Evolutionary conservation across 345 rosid species (phyloP).

Genomic region (Eutrema japonicum): DNA sequence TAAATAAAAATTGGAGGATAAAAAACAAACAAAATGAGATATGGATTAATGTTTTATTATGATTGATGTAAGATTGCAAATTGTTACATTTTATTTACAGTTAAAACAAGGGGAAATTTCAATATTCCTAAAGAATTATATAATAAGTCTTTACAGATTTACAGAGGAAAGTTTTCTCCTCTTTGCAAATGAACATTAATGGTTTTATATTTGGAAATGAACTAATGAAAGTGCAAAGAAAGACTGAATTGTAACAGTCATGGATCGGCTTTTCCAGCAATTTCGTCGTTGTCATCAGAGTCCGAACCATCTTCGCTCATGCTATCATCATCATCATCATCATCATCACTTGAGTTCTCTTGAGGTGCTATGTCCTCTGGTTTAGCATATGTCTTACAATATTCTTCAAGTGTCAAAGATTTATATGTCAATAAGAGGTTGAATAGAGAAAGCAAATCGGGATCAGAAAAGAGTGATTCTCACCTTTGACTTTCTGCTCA

Average conservation of each 20-base stretch:
- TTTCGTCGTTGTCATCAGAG: slow-evolving; percentile 58
- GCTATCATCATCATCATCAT: slow-evolving; percentile 58
- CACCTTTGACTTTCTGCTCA: slow-evolving; percentile 68
- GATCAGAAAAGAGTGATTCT: background rate
- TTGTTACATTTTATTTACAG: slow-evolving; percentile 30
- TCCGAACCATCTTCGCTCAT: slow-evolving; percentile 50
- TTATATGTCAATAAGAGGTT: slow-evolving; percentile 8
- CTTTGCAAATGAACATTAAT: slow-evolving; percentile 29
- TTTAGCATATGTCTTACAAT: slow-evolving; percentile 65
- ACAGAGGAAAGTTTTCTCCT: slow-evolving; percentile 37
- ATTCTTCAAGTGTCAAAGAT: slow-evolving; percentile 45
- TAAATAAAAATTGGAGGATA: background rate
- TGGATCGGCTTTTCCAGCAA: slow-evolving; percentile 62
- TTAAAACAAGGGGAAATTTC: background rate
- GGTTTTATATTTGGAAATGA: slow-evolving; percentile 12
- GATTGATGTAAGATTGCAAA: background rate
- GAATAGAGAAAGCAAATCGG: background rate
- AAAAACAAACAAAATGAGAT: slow-evolving; percentile 14
- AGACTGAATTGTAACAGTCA: slow-evolving; percentile 31
- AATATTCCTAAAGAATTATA: slow-evolving; percentile 25
- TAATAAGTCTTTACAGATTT: slow-evolving; percentile 36
- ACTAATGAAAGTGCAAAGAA: slow-evolving; percentile 24
- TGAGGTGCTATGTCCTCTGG: slow-evolving; percentile 55
- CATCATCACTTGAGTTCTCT: slow-evolving; percentile 56
- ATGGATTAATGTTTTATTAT: slow-evolving; percentile 12